Conservation (phyloP, 495 filamentous ascomycete species). For the Thermothielavioides terrestris region DNA sequence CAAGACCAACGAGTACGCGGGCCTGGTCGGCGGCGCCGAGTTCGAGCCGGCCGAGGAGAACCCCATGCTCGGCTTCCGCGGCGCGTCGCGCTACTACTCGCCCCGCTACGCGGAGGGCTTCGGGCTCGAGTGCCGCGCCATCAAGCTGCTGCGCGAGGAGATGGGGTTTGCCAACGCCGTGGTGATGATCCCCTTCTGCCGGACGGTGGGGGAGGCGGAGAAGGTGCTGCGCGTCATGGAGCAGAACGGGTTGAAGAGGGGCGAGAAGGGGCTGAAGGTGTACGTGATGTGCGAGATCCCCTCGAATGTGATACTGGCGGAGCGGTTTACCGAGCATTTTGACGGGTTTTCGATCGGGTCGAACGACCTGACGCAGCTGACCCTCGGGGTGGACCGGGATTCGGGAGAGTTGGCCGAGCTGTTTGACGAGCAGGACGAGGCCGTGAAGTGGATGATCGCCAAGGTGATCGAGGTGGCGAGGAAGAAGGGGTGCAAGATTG, state of each 20-base stretch:
- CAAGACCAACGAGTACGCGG: constrained; percentile 35
- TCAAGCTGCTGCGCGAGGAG: constrained; percentile 27
- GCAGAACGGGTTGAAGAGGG: constrained; percentile 25
- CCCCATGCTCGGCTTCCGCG: constrained; percentile 34
- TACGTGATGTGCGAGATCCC: constrained; percentile 37
- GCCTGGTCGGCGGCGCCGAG: constrained; percentile 29
- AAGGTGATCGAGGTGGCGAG: constrained; percentile 21
- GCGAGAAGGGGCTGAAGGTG: constrained; percentile 27
- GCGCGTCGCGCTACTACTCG: constrained; percentile 33
- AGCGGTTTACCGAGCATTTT: constrained; percentile 24
- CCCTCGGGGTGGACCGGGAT: constrained; percentile 31
- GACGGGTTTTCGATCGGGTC: constrained; percentile 36
- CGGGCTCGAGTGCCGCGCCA: constrained; percentile 32
- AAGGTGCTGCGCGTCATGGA: constrained; percentile 28
- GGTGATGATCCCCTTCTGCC: constrained; percentile 35
- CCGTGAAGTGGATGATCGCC: constrained; percentile 33
- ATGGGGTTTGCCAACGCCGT: constrained; percentile 32
- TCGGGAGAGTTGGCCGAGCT: constrained; percentile 25
- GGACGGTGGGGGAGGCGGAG: constrained; percentile 26
- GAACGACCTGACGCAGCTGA: constrained; percentile 34
- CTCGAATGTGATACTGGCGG: constrained; percentile 31
- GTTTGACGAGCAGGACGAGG: constrained; percentile 31
- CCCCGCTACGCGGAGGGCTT: constrained; percentile 31
- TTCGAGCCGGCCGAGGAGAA: constrained; percentile 32
- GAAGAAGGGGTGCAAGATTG: constrained; percentile 24